Evolutionary conservation across 495 filamentous ascomycete species (phyloP).

Genomic region (Rhypophila decipiens): DNA sequence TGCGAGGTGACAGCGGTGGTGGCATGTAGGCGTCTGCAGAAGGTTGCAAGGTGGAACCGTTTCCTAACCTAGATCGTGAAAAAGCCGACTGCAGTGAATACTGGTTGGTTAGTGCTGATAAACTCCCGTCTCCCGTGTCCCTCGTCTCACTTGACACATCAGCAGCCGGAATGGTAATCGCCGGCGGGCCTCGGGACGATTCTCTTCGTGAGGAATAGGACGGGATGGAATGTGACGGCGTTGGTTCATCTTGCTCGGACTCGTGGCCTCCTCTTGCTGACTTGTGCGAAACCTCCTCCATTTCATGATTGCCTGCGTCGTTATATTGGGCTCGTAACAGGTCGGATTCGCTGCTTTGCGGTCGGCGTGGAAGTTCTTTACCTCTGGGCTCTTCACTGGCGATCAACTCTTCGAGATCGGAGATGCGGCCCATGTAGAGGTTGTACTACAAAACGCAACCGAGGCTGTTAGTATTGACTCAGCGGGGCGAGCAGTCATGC

Average conservation of each 20-base stretch:
- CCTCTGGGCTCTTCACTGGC: conserved; percentile 51
- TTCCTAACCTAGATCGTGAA: conserved; percentile 37
- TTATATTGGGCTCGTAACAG: too few relatives aligned
- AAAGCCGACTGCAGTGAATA: conserved; percentile 42
- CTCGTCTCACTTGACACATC: conserved; percentile 8
- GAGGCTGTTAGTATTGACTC: too few relatives aligned
- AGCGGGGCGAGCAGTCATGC: too few relatives aligned
- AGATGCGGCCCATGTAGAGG: conserved; percentile 83
- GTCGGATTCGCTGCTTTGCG: conserved; percentile 56
- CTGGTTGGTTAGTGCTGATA: conserved; percentile 18
- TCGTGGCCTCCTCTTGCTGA: background rate
- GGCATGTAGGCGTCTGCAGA: conserved; percentile 52
- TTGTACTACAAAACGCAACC: too few relatives aligned
- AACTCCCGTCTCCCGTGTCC: conserved; percentile 14
- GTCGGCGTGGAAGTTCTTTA: conserved; percentile 73
- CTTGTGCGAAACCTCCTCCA: conserved; percentile 9
- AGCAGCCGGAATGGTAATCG: conserved; percentile 8
- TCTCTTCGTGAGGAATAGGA: too few relatives aligned
- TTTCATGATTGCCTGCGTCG: conserved; percentile 34
- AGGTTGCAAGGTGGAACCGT: conserved; percentile 33
- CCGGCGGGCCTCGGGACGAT: conserved; percentile 6
- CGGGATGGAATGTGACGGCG: too few relatives aligned
- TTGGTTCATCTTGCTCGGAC: conserved; percentile 7
- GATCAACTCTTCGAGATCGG: conserved; percentile 68
- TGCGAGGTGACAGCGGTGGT: conserved; percentile 58